Conservation (phyloP, 106 monocot species). For the Posidonia australis region DNA sequence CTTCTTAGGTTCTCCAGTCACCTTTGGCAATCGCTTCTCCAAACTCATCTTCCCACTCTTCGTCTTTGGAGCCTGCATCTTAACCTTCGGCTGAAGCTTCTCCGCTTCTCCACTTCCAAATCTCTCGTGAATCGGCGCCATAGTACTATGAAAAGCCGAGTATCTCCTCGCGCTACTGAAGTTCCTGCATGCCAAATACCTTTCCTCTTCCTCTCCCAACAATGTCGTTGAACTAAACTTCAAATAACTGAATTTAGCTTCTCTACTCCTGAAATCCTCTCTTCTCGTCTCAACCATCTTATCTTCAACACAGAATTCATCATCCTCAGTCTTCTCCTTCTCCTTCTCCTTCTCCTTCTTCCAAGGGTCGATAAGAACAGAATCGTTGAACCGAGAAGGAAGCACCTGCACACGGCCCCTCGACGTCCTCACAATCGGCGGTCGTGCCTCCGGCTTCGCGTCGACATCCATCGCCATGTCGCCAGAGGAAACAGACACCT, state of each 20-base stretch:
- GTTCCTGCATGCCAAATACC: slow-evolving; percentile 15
- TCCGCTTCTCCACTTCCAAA: not conserved
- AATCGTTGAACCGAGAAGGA: slow-evolving; percentile 54
- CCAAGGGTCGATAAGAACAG: slow-evolving; percentile 53
- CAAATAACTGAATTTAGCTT: not conserved
- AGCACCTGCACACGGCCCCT: slow-evolving; percentile 22
- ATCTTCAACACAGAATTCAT: not conserved
- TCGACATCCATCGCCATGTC: not conserved
- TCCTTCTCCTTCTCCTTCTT: slow-evolving; percentile 48
- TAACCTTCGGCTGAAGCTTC: slow-evolving; percentile 6
- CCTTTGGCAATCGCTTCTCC: not conserved
- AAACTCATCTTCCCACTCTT: not conserved
- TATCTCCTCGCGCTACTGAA: slow-evolving; percentile 16
- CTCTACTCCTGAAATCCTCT: not conserved
- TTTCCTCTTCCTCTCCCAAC: slow-evolving; percentile 2
- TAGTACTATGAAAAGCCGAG: slow-evolving; percentile 26
- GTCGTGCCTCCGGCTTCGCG: slow-evolving; percentile 10
- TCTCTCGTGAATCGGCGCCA: slow-evolving; percentile 20
- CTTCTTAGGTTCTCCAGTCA: slow-evolving; percentile 1
- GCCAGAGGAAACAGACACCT: not conserved
- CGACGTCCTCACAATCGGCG: slow-evolving; percentile 37
- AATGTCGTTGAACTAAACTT: slow-evolving; percentile 5
- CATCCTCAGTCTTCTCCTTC: slow-evolving; percentile 4
- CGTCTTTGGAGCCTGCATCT: not conserved
- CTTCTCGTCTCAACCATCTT: not conserved